These are phyloP conservation scores for Cardiospermum halicacabum DNA, from an alignment of 345 rosid genomes.

Conservation along the genomic window DNA sequence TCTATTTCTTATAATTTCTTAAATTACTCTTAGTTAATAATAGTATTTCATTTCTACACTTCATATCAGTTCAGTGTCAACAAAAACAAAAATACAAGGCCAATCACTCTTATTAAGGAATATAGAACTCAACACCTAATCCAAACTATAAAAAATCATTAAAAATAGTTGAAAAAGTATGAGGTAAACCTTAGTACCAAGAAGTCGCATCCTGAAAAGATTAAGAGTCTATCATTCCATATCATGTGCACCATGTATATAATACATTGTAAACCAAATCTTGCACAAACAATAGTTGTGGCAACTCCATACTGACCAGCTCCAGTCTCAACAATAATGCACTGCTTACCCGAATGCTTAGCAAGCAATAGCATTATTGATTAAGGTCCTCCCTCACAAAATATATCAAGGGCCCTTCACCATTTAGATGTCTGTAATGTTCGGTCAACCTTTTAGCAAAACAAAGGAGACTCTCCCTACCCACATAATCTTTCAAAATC, in stretches of 20 bases:
- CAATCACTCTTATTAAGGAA: background rate
- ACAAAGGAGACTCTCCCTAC: slow-evolving; percentile 84
- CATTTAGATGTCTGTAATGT: slow-evolving; percentile 68
- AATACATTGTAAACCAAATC: slow-evolving; percentile 72
- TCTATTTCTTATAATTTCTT: background rate
- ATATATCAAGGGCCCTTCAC: slow-evolving; percentile 80
- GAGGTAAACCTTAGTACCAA: slow-evolving; percentile 73
- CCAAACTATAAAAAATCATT: background rate
- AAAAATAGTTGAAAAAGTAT: background rate
- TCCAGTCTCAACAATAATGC: slow-evolving; percentile 92
- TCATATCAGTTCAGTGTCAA: background rate
- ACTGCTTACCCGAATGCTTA: slow-evolving; percentile 70
- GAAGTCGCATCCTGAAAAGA: slow-evolving; percentile 89
- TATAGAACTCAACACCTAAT: background rate
- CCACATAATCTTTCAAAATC: slow-evolving; percentile 89
- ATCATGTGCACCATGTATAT: slow-evolving; percentile 92
- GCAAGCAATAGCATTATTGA: slow-evolving; percentile 83
- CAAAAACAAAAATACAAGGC: background rate
- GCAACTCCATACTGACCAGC: slow-evolving; percentile 99
- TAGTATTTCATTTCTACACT: background rate
- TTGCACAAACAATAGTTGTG: slow-evolving; percentile 90
- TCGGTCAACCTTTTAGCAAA: slow-evolving; percentile 83
- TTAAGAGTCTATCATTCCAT: slow-evolving; percentile 92
- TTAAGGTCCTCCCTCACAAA: slow-evolving; percentile 96
- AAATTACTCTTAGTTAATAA: background rate